These are phyloP conservation scores for Golubevia sp. DNA, from an alignment of 1,284 basidiomycete genomes.

Conservation along the genomic window DNA sequence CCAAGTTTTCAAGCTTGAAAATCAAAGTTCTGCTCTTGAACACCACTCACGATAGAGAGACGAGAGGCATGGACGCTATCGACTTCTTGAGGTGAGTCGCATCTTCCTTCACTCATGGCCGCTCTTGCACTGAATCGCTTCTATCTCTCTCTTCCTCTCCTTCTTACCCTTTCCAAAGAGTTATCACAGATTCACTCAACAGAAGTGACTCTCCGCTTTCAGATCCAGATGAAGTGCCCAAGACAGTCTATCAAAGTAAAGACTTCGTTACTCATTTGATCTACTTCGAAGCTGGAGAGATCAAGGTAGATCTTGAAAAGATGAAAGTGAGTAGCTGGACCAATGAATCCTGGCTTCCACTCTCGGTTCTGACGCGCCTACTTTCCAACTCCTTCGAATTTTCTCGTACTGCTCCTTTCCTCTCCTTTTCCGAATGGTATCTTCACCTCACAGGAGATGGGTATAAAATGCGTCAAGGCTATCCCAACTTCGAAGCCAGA, in stretches of 20 bases:
- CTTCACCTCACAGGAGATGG: too few relatives aligned
- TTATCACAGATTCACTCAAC: slow-evolving; percentile 75
- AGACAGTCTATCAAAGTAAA: slow-evolving; percentile 26
- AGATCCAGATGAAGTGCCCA: background rate
- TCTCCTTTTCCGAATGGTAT: too few relatives aligned
- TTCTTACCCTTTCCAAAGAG: slow-evolving; percentile 62
- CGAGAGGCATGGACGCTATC: slow-evolving; percentile 77
- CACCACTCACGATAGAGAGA: slow-evolving; percentile 86
- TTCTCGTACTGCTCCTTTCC: too few relatives aligned
- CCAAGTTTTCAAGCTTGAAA: slow-evolving; percentile 72
- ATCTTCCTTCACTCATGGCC: too few relatives aligned
- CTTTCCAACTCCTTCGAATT: too few relatives aligned
- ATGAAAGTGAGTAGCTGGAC: slow-evolving; percentile 1
- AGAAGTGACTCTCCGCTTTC: slow-evolving; percentile 53
- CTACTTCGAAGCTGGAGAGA: slow-evolving; percentile 69
- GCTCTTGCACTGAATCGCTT: background rate
- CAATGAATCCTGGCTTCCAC: background rate
- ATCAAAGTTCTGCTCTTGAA: slow-evolving; percentile 89
- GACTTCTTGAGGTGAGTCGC: slow-evolving; percentile 79
- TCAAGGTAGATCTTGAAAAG: slow-evolving; percentile 9
- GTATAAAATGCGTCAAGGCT: slow-evolving; percentile 19
- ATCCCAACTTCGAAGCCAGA: too few relatives aligned
- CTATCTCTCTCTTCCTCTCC: slow-evolving; percentile 15
- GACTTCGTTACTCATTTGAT: slow-evolving; percentile 77
- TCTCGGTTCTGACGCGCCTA: background rate